Evolutionary conservation across 2,329 filamentous ascomycete genomes (phyloP).

Genomic region (Diaporthe capsici): DNA sequence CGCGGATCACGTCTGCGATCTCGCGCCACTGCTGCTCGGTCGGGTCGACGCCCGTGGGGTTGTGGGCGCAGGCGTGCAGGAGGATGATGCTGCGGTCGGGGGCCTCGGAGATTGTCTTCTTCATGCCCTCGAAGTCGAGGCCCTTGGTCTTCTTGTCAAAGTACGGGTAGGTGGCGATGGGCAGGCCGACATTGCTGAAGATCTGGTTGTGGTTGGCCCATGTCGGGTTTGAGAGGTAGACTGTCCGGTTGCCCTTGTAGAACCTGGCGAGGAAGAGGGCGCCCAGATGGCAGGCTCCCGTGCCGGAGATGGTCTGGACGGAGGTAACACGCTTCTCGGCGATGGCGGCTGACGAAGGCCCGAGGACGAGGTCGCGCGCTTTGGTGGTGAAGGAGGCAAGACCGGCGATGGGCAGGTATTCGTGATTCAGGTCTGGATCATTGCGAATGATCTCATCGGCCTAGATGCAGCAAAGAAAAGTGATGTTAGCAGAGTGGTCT

Average conservation of each 20-base stretch:
- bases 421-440: conserved; percentile 94
- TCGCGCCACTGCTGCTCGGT: conserved; percentile 95
- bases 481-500: conserved; percentile 44
- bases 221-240: conserved; percentile 95
- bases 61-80: conserved; percentile 96
- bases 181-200: conserved; percentile 89
- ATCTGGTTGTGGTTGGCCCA: conserved; percentile 99
- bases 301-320: conserved; percentile 96
- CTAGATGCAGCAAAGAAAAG: conserved; percentile 60
- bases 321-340: conserved; percentile 85
- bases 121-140: conserved; percentile 93
- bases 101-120: conserved; percentile 76
- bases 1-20: conserved; percentile 82
- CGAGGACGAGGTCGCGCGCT: conserved; percentile 91
- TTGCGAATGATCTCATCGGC: conserved; percentile 90
- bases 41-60: conserved; percentile 96
- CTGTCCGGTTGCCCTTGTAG: conserved; percentile 80
- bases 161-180: conserved; percentile 90
- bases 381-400: conserved; percentile 88
- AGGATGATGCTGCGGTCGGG: conserved; percentile 88
- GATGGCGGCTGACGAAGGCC: conserved; percentile 83
- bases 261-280: conserved; percentile 95
- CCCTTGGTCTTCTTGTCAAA: conserved; percentile 91
- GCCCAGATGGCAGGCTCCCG: conserved; percentile 93
- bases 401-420: conserved; percentile 97